Percentiles rank a stretch among this genome's conserved stretches.
Evolutionary conservation across 768 basidiomycete genomes (phyloP).

Genomic region (Termitomyces sp.): DNA sequence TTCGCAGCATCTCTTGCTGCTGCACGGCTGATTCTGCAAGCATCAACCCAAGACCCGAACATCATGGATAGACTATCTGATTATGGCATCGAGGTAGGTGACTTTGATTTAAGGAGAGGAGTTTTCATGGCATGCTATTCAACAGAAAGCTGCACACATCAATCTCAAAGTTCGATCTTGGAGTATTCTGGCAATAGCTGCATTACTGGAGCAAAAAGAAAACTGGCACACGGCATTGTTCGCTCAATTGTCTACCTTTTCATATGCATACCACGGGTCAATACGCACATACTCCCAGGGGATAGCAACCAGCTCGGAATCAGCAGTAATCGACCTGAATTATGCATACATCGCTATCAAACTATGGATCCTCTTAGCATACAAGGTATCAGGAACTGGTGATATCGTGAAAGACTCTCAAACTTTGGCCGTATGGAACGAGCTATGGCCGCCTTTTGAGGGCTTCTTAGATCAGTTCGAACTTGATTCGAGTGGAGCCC

Average conservation of each 20-base stretch:
- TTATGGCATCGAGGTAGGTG: slow-evolving; percentile 32
- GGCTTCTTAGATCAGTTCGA: slow-evolving; percentile 48
- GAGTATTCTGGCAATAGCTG: slow-evolving; percentile 60
- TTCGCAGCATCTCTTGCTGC: slow-evolving; percentile 50
- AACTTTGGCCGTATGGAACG: slow-evolving; percentile 61
- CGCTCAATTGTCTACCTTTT: slow-evolving; percentile 49
- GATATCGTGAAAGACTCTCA: slow-evolving; percentile 27
- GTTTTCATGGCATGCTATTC: not conserved
- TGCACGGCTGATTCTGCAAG: slow-evolving; percentile 51
- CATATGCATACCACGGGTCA: slow-evolving; percentile 40
- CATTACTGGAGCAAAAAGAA: slow-evolving; percentile 38
- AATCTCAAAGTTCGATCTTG: slow-evolving; percentile 52
- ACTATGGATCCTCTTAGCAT: slow-evolving; percentile 64
- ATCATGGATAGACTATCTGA: slow-evolving; percentile 38
- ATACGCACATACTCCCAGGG: slow-evolving; percentile 40
- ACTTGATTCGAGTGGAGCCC: slow-evolving; percentile 39
- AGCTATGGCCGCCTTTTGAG: slow-evolving; percentile 73
- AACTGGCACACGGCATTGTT: slow-evolving; percentile 42
- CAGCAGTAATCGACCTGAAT: slow-evolving; percentile 58
- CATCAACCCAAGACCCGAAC: slow-evolving; percentile 39
- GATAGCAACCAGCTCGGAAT: slow-evolving; percentile 30
- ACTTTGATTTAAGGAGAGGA: not conserved
- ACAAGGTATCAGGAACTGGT: slow-evolving; percentile 28
- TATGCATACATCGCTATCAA: slow-evolving; percentile 68
- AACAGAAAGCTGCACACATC: slow-evolving; percentile 32